Evolutionary conservation across 1,284 basidiomycete genomes (phyloP).

Genomic region (Fomitiporia mediterranea): DNA sequence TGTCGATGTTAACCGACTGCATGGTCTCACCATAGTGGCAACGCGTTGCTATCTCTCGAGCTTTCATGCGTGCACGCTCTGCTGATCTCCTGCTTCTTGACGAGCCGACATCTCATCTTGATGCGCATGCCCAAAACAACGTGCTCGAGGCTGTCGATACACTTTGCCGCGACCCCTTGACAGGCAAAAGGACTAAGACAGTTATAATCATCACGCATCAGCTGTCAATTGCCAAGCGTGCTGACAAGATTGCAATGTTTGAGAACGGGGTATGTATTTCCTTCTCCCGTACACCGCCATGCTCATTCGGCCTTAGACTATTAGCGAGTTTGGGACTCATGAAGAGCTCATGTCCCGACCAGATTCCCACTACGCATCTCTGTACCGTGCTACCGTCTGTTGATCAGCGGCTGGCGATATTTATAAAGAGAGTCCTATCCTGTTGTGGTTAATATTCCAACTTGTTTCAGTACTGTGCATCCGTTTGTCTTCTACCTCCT

Average conservation of each 20-base stretch:
- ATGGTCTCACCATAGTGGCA: constrained; percentile 61
- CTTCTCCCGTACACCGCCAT: constrained; percentile 20
- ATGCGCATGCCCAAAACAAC: constrained; percentile 73
- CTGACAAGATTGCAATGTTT: constrained; percentile 84
- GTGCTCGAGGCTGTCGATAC: constrained; percentile 70
- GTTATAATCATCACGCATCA: constrained; percentile 83
- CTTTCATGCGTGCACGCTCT: constrained; percentile 79
- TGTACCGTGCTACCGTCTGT: constrained; percentile 65
- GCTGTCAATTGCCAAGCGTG: constrained; percentile 70
- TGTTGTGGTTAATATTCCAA: background rate
- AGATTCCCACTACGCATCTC: constrained; percentile 57
- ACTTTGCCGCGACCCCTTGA: constrained; percentile 47
- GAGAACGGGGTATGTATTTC: constrained; percentile 61
- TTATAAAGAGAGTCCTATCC: background rate
- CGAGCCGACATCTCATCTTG: constrained; percentile 79
- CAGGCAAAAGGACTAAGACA: constrained; percentile 56
- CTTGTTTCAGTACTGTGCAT: too few species aligned
- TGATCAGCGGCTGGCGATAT: background rate
- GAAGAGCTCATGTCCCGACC: constrained; percentile 59
- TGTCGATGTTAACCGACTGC: background rate
- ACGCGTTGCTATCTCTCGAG: constrained; percentile 74
- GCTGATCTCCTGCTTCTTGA: constrained; percentile 77
- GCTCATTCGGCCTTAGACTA: constrained; percentile 43
- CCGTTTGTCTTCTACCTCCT: too few species aligned
- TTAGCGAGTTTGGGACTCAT: constrained; percentile 77